phyloP scores from a whole-genome alignment of 2,329 filamentous ascomycete species.

The Thelonectria blattea region DNA sequence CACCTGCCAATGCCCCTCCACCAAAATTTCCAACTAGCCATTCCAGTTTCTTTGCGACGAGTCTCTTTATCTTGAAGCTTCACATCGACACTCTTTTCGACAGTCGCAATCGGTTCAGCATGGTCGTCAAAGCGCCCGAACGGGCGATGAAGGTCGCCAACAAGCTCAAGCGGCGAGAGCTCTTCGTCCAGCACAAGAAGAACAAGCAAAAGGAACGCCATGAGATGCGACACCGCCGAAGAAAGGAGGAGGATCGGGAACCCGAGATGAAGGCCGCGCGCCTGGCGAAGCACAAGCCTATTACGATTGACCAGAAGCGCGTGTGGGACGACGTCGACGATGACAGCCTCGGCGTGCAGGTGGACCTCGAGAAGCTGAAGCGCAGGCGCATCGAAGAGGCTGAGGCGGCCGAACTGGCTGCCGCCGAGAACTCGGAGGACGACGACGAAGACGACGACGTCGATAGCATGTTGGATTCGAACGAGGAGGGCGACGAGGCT shows the following conservation, averaged over 20 bases:
- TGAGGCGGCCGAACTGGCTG: slow-evolving; percentile 56
- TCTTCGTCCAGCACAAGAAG: slow-evolving; percentile 83
- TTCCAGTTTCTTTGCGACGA: slow-evolving; percentile 8
- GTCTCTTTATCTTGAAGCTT: not conserved
- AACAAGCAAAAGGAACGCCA: slow-evolving; percentile 74
- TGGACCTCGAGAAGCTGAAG: slow-evolving; percentile 66
- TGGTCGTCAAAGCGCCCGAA: slow-evolving; percentile 46
- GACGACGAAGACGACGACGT: slow-evolving; percentile 62
- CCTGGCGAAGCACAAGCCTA: slow-evolving; percentile 77
- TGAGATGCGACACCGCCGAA: slow-evolving; percentile 77
- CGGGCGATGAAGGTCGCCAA: slow-evolving; percentile 64
- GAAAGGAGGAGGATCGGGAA: slow-evolving; percentile 85
- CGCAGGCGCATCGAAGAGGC: slow-evolving; percentile 61
- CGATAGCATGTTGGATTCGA: slow-evolving; percentile 82
- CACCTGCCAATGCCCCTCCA: slow-evolving; percentile 28
- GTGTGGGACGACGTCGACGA: slow-evolving; percentile 83
- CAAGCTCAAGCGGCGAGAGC: slow-evolving; percentile 78
- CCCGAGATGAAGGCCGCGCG: slow-evolving; percentile 76
- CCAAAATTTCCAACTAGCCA: slow-evolving; percentile 24
- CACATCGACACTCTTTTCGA: slow-evolving; percentile 2
- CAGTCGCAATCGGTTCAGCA: slow-evolving; percentile 24
- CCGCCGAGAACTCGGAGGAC: slow-evolving; percentile 51
- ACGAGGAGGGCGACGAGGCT: slow-evolving; percentile 60
- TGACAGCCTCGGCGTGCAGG: slow-evolving; percentile 60
- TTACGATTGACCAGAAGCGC: slow-evolving; percentile 85